A percentile compares a stretch with the other conserved stretches of the same genome.
Conservation (phyloP, 1,139 yeast species). For the Pichia sp. region DNA sequence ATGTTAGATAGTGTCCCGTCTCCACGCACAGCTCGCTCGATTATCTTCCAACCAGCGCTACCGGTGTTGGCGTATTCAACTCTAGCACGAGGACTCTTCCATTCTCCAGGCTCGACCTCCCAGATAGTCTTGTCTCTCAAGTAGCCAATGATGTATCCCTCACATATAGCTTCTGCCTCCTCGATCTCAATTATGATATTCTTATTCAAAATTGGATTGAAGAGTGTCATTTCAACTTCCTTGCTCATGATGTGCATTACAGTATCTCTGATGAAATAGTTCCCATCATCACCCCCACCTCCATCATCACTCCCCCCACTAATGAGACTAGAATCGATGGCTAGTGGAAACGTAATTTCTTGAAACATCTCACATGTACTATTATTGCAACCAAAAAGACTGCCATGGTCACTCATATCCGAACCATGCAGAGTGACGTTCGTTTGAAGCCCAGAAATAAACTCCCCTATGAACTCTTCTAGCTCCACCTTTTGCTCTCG, state of each 20-base stretch:
- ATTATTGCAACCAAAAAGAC: slow-evolving; percentile 1
- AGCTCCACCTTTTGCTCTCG: slow-evolving; percentile 15
- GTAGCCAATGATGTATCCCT: slow-evolving; percentile 40
- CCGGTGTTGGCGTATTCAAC: slow-evolving; percentile 32
- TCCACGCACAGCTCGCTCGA: slow-evolving; percentile 44
- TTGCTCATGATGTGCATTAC: slow-evolving; percentile 47
- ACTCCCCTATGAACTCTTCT: slow-evolving; percentile 27
- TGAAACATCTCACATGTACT: slow-evolving; percentile 3
- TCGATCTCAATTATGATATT: slow-evolving; percentile 34
- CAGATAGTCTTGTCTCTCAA: slow-evolving; percentile 33
- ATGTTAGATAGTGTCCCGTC: slow-evolving; percentile 36
- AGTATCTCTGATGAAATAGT: slow-evolving; percentile 35
- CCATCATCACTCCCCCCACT: slow-evolving; percentile 3
- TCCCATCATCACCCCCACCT: slow-evolving; percentile 3
- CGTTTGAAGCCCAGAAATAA: slow-evolving; percentile 24
- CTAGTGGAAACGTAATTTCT: slow-evolving; percentile 2
- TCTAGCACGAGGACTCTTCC: slow-evolving; percentile 42
- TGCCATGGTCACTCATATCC: slow-evolving; percentile 19
- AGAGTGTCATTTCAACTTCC: slow-evolving; percentile 43
- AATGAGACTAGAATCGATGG: slow-evolving; percentile 1
- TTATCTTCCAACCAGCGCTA: slow-evolving; percentile 42
- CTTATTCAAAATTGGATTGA: slow-evolving; percentile 43
- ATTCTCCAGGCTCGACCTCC: slow-evolving; percentile 42
- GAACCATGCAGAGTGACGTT: slow-evolving; percentile 9
- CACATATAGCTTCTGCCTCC: slow-evolving; percentile 40